Evolutionary conservation across 768 basidiomycete species (phyloP).

Genomic region (Lentinula sp.): DNA sequence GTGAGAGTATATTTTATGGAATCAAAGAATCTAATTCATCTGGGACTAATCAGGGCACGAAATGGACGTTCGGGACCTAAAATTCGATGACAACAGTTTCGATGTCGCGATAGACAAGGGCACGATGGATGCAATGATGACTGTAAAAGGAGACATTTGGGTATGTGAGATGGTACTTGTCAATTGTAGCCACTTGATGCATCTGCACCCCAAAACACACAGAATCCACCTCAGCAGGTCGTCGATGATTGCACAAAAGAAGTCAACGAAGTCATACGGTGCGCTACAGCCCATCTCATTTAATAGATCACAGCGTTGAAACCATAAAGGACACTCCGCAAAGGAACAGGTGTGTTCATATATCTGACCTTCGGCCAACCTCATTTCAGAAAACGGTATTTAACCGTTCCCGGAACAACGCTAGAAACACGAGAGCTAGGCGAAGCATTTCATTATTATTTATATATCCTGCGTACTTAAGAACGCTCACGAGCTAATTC

Average conservation of each 20-base stretch:
- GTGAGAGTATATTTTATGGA: constrained; percentile 26
- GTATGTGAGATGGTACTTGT: constrained; percentile 27
- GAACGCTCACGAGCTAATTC: not conserved
- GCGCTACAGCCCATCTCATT: constrained; percentile 5
- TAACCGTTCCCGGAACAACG: constrained; percentile 48
- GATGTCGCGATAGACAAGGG: constrained; percentile 88
- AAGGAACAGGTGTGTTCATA: constrained; percentile 53
- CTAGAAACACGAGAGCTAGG: constrained; percentile 69
- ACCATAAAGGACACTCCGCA: constrained; percentile 51
- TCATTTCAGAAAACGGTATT: constrained; percentile 72
- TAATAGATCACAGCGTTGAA: too few relatives aligned
- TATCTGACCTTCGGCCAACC: constrained; percentile 89
- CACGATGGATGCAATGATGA: constrained; percentile 91
- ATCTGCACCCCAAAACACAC: not conserved
- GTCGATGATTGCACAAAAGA: constrained; percentile 69
- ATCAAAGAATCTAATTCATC: not conserved
- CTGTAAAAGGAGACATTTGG: constrained; percentile 78
- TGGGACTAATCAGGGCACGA: constrained; percentile 53
- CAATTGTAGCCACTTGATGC: too few relatives aligned
- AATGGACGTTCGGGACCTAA: constrained; percentile 74
- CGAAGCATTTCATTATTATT: constrained; percentile 68
- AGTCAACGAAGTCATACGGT: constrained; percentile 73
- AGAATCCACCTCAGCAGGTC: constrained; percentile 74
- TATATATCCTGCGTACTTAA: constrained; percentile 40
- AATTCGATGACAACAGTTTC: constrained; percentile 55